These are phyloP conservation scores for Aspergillus pseudonomiae DNA, from an alignment of 2,329 filamentous ascomycete genomes.

Conservation along the genomic window DNA sequence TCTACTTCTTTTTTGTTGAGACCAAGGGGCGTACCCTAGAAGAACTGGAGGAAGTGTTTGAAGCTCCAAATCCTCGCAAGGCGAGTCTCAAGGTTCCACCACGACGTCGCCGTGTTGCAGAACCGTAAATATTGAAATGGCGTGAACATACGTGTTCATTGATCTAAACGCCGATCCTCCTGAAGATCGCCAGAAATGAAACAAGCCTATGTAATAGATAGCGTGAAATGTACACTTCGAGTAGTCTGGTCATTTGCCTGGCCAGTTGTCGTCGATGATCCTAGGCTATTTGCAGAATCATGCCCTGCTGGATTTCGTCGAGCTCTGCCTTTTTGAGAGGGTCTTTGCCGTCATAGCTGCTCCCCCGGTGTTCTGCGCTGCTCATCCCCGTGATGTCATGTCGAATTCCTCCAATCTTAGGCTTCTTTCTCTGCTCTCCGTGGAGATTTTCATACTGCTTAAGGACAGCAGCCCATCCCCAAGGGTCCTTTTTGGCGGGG, in stretches of 20 bases:
- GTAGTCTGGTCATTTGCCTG: neutral
- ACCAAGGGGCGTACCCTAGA: constrained; percentile 37
- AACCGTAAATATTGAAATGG: neutral
- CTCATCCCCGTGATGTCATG: constrained; percentile 42
- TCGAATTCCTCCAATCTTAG: constrained; percentile 42
- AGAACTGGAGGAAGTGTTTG: constrained; percentile 39
- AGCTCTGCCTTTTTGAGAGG: constrained; percentile 38
- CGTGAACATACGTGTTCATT: too few species aligned
- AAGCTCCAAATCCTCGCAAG: constrained; percentile 42
- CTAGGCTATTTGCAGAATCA: constrained; percentile 26
- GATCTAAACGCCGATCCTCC: neutral
- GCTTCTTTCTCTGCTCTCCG: constrained; percentile 3
- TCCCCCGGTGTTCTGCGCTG: constrained; percentile 36
- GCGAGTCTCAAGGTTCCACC: constrained; percentile 6
- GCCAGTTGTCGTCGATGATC: neutral
- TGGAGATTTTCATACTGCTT: constrained; percentile 1
- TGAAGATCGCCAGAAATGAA: neutral
- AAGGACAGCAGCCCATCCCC: neutral
- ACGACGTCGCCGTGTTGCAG: neutral
- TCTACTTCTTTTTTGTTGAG: constrained; percentile 40
- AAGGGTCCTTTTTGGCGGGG: constrained; percentile 3
- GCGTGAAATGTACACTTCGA: neutral
- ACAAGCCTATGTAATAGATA: neutral
- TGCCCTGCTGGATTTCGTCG: constrained; percentile 42
- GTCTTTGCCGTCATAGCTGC: constrained; percentile 39